Percentiles rank a stretch among this genome's conserved stretches.
These are phyloP conservation scores for Spizellomyces sp. DNA, from an alignment of 192 early-diverging fungal genomes.

Conservation along the genomic window DNA sequence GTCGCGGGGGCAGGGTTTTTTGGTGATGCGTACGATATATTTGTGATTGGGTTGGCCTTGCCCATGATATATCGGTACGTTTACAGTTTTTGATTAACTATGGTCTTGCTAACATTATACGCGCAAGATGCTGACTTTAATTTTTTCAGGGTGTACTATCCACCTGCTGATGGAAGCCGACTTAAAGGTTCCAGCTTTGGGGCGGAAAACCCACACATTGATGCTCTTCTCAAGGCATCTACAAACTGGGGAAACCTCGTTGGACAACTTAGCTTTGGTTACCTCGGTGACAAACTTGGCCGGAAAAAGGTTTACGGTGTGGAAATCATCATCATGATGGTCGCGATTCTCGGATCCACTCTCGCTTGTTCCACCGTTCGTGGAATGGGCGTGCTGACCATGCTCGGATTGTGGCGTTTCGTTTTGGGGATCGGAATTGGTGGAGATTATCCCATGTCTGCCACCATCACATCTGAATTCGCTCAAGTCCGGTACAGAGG, in stretches of 20 bases:
- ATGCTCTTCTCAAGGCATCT: constrained; percentile 85
- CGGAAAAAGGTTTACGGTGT: constrained; percentile 89
- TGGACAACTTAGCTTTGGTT: constrained; percentile 90
- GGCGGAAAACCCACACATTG: constrained; percentile 48
- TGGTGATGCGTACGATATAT: constrained; percentile 95
- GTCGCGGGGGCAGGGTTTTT: constrained; percentile 75
- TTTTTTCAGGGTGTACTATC: constrained; percentile 36
- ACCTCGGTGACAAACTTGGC: constrained; percentile 85
- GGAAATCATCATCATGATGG: constrained; percentile 87
- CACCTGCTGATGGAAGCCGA: constrained; percentile 24
- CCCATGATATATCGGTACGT: constrained; percentile 68
- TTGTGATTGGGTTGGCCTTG: constrained; percentile 89
- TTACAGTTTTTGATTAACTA: too few species aligned
- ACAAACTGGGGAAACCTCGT: constrained; percentile 87
- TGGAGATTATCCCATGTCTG: constrained; percentile 94
- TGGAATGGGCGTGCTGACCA: constrained; percentile 67
- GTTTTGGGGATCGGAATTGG: constrained; percentile 93
- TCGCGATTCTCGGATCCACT: constrained; percentile 79
- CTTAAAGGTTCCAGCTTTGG: constrained; percentile 26
- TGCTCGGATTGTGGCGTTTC: constrained; percentile 88
- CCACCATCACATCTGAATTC: constrained; percentile 93
- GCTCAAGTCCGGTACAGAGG: constrained; percentile 79
- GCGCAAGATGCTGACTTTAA: not conserved
- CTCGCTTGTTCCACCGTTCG: constrained; percentile 69
- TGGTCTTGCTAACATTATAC: too few species aligned